These are phyloP conservation scores for Westerdykella ornata DNA, from an alignment of 2,329 filamentous ascomycete species.

Conservation along the genomic window DNA sequence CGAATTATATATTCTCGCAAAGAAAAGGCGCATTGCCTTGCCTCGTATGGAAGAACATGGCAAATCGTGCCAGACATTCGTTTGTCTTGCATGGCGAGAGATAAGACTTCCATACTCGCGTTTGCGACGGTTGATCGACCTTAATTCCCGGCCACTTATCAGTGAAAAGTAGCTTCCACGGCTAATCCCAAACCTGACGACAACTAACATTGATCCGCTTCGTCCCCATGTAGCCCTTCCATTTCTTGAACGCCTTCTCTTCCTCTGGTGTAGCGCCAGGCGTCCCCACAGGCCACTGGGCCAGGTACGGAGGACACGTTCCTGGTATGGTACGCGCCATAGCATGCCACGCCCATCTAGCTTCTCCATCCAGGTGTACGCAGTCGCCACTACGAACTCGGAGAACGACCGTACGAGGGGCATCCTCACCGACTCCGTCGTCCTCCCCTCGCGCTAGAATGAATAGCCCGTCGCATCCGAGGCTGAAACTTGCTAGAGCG, in stretches of 20 bases:
- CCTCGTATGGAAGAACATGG: too few relatives aligned
- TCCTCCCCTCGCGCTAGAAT: constrained; percentile 54
- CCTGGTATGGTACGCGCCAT: constrained; percentile 77
- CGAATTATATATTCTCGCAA: too few relatives aligned
- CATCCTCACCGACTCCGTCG: constrained; percentile 23
- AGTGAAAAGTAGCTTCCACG: too few relatives aligned
- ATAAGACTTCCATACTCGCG: too few relatives aligned
- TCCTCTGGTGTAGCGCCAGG: constrained; percentile 26
- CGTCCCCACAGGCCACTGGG: constrained; percentile 60
- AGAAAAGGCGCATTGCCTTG: too few relatives aligned
- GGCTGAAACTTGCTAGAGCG: constrained; percentile 76
- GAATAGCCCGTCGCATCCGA: constrained; percentile 88
- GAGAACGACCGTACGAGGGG: constrained; percentile 30
- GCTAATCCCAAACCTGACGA: constrained; percentile 37
- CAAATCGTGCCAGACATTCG: too few relatives aligned
- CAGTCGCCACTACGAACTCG: constrained; percentile 74
- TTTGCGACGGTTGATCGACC: too few relatives aligned
- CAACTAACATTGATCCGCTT: constrained; percentile 39
- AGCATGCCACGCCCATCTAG: constrained; percentile 89
- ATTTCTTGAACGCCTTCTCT: constrained; percentile 33
- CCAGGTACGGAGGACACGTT: constrained; percentile 70
- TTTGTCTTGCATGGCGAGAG: too few relatives aligned
- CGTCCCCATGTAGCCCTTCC: constrained; percentile 37
- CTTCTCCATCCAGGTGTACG: constrained; percentile 76
- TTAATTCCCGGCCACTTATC: too few relatives aligned